These are phyloP conservation scores for Venturia carpophila DNA, from an alignment of 2,329 filamentous ascomycete species.

Conservation along the genomic window DNA sequence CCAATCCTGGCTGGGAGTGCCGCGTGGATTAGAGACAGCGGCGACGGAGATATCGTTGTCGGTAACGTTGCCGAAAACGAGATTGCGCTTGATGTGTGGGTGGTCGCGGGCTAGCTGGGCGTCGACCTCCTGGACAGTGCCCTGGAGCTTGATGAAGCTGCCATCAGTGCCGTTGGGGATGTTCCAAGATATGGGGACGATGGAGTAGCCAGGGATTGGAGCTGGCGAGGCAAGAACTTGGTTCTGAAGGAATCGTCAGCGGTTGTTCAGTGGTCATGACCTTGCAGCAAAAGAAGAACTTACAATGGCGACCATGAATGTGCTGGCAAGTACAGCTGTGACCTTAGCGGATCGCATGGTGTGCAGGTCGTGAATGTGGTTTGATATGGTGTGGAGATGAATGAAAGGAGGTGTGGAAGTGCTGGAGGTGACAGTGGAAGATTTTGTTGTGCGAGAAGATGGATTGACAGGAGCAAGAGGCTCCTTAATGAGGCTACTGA, in stretches of 20 bases:
- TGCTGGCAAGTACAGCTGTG: not conserved
- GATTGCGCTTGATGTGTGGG: not conserved
- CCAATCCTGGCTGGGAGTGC: not conserved
- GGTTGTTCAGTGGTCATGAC: not conserved
- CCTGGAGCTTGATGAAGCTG: not conserved
- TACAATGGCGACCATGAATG: not conserved
- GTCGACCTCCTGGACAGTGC: slow-evolving; percentile 1
- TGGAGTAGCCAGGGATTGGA: not conserved
- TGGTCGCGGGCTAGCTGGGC: slow-evolving; percentile 3
- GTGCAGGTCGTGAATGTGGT: not conserved
- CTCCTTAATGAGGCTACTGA: not conserved
- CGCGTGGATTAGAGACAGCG: not conserved
- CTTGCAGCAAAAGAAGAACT: not conserved
- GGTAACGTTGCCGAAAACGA: not conserved
- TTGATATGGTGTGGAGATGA: not conserved
- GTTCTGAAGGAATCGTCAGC: not conserved
- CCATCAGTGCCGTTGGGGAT: not conserved
- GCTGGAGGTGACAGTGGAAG: not conserved
- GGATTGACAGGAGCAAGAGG: not conserved
- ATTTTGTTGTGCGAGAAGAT: not conserved
- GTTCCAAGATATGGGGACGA: not conserved
- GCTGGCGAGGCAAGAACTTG: slow-evolving; percentile 2
- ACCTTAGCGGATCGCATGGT: not conserved
- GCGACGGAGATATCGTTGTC: not conserved
- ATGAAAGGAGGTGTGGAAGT: not conserved